Base-by-base conservation (phyloP, 257 asterid species). In the Solanum medicagineum region DNA sequence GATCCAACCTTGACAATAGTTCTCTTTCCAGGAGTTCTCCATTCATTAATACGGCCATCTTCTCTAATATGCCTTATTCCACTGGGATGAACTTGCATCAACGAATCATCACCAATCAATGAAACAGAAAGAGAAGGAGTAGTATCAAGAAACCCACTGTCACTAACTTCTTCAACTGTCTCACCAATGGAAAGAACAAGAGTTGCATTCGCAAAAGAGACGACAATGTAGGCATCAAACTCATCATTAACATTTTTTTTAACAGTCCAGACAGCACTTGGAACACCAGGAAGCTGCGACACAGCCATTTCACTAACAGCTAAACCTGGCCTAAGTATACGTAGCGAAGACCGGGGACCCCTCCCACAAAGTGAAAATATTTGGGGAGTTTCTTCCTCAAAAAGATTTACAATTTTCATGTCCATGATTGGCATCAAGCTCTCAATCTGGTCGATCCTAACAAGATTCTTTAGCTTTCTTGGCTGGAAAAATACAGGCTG, bases 231-330 rank as follows among this genome's bases (percentile, higher is more conserved):
- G 26, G 99, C 99, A 88, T 97, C 99, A 89, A 97, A 97, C 82
- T 95, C 99, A 88, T 97, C 99, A 85, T 84, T 93, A 83, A 92
- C 97, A 75, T 94, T 97, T 89, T 95, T 97, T 87, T 95, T 97
- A 8, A 97, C 99, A 6, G 99, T 97, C 99, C 99, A 97, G 81
- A 97, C 99, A 7, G 99, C 99, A 94, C 95, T 97, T 24, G 99
- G 99, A 84, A 95, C 97, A 62, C 99, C 99, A 22, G 99, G 99
- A 84, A 97, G 92, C 90, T 92, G 98, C 13, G 99, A 97, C 66
- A 97, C 99, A 7, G 99, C 99, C 99, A 97, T 97, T 93, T 97
- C 99, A 89, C 97, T 97, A 80, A 97, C 94, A 88, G 99, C 99
- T 93, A 97, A 91, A 66, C 99, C 99, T 0, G 99, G 97, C 90